Evolutionary conservation across 176 grass and related monocot species (phyloP).

Genomic region (Carex scoparia): DNA sequence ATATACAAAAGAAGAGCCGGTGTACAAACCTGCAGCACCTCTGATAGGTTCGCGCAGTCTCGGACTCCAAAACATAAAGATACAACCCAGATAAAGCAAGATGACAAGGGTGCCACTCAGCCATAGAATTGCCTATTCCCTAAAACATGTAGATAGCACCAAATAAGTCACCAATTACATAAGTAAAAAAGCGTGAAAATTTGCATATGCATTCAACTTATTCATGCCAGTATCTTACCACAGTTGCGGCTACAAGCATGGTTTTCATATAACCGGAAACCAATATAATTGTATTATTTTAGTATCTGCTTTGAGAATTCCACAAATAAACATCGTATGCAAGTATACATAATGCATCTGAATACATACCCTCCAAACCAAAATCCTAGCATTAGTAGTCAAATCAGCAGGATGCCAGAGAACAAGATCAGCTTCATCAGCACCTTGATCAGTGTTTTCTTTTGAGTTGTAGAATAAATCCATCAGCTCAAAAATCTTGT

Average conservation of each 20-base stretch:
- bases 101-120: slow-evolving; percentile 90
- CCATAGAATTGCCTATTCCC: slow-evolving; percentile 84
- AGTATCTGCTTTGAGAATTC: neutral
- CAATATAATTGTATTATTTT: neutral
- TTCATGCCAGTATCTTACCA: neutral
- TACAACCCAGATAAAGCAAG: slow-evolving; percentile 88
- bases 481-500: slow-evolving; percentile 66
- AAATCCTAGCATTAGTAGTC: slow-evolving; percentile 74
- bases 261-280: neutral
- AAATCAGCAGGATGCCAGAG: slow-evolving; percentile 94
- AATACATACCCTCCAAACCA: slow-evolving; percentile 88
- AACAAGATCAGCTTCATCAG: slow-evolving; percentile 31
- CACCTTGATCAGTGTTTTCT: slow-evolving; percentile 43
- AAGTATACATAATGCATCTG: neutral
- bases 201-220: neutral
- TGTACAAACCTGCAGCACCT: slow-evolving; percentile 69
- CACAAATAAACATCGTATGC: neutral
- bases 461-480: slow-evolving; percentile 57
- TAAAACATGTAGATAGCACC: slow-evolving; percentile 30
- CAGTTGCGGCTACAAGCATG: neutral
- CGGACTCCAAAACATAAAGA: slow-evolving; percentile 90
- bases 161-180: slow-evolving; percentile 2
- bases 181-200: neutral
- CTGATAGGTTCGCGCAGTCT: slow-evolving; percentile 68
- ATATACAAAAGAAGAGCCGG: neutral